Conservation (phyloP, 129 eudicot genomes). For the Gnaphalium uliginosum region DNA sequence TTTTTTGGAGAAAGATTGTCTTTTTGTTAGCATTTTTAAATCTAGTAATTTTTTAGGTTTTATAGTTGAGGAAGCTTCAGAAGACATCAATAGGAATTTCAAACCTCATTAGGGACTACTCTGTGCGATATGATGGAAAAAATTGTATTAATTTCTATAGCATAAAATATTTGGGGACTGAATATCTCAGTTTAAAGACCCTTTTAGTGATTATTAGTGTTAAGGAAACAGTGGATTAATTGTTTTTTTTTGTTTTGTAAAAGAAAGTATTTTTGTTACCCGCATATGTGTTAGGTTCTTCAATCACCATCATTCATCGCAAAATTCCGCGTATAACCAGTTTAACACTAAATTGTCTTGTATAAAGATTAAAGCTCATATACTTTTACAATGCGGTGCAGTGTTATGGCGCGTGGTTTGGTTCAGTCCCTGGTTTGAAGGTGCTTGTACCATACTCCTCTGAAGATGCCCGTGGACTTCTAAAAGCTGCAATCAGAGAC, state of each 20-base stretch:
- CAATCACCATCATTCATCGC: constrained; percentile 10
- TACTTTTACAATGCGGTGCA: constrained; percentile 26
- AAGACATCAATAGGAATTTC: not conserved
- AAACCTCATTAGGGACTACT: too few relatives aligned
- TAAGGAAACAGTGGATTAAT: not conserved
- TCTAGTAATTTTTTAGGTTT: not conserved
- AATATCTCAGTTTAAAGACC: not conserved
- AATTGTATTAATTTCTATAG: not conserved
- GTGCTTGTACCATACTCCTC: constrained; percentile 72
- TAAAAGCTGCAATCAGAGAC: constrained; percentile 77
- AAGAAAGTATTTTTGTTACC: not conserved
- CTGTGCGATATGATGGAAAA: not conserved
- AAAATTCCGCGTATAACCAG: not conserved
- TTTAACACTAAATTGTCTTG: not conserved
- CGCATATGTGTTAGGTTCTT: constrained; percentile 9
- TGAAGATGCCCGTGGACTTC: constrained; percentile 78
- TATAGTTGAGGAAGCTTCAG: not conserved
- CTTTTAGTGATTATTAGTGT: not conserved
- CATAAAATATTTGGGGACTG: not conserved
- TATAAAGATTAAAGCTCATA: not conserved
- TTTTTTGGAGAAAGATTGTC: not conserved
- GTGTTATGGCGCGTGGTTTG: constrained; percentile 82
- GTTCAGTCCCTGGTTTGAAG: constrained; percentile 58
- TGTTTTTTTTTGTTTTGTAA: not conserved
- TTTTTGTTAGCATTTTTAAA: not conserved